Base-by-base conservation (phyloP, 805 yeast genomes). In the Phaffomyces opuntiae region DNA sequence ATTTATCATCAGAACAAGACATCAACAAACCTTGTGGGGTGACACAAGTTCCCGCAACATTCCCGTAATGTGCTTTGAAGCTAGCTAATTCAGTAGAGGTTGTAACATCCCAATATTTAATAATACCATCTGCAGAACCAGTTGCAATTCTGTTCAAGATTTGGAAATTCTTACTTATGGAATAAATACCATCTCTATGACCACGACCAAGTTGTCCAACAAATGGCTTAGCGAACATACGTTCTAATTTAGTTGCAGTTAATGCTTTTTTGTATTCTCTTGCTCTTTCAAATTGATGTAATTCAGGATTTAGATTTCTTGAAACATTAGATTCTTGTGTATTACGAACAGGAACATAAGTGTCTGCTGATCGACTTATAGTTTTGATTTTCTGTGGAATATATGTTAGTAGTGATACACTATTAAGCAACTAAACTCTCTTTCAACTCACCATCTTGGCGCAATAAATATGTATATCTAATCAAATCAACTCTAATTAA, bases 221-320 rank as follows among this genome's bases (percentile, higher is more conserved):
- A 65, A 93, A 93, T 3, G 99, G 99, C 60, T 90, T 90, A 0
- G 99, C 98, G 75, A 93, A 93, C 86, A 93, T 83, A 54, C 97
- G 76, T 61, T 91, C 98, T 68, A 93, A 65, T 62, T 93, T 93
- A 14, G 98, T 90, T 26, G 99, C 98, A 46, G 87, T 91, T 44
- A 93, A 67, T 0, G 98, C 98, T 53, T 90, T 78, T 17, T 97
- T 87, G 60, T 93, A 93, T 66, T 93, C 99, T 61, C 99, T 75
- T 7, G 98, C 97, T 55, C 98, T 74, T 67, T 93, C 98, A 59
- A 93, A 91, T 0, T 97, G 99, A 68, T 93, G 99, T 40, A 93
- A 71, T 21, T 91, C 93, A 2, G 99, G 96, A 61, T 91, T 83
- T 55, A 93, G 69, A 65, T 93, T 93, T 48, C 99, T 76, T 0